A percentile compares a stretch with the other conserved stretches of the same genome.
Conservation (phyloP, 140 eudicot genomes). For the Senecio squalidus region DNA sequence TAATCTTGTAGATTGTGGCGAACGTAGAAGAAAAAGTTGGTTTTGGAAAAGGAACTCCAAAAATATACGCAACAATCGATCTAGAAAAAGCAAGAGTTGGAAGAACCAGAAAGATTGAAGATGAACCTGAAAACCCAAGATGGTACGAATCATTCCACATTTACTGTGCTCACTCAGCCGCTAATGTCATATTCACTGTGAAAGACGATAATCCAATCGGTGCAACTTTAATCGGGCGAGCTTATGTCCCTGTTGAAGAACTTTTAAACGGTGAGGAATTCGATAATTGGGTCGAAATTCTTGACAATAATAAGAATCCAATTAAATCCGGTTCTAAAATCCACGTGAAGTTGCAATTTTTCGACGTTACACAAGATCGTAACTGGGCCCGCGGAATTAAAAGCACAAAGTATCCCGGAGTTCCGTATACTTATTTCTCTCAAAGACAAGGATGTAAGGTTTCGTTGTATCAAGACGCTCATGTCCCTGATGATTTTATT, state of each 20-base stretch:
- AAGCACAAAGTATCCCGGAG: conserved; percentile 65
- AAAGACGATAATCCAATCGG: conserved; percentile 75
- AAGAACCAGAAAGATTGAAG: conserved; percentile 48
- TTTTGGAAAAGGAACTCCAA: conserved; percentile 59
- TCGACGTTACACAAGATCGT: conserved; percentile 64
- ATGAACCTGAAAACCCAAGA: conserved; percentile 49
- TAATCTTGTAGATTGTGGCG: conserved; percentile 30
- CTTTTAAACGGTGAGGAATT: conserved; percentile 56
- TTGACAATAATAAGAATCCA: conserved; percentile 53
- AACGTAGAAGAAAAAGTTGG: conserved; percentile 60
- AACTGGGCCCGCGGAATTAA: conserved; percentile 59
- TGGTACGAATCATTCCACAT: conserved; percentile 81
- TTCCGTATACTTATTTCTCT: conserved; percentile 66
- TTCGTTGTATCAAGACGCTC: conserved; percentile 78
- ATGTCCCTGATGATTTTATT: conserved; percentile 64
- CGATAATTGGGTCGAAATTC: conserved; percentile 64
- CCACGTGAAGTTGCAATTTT: conserved; percentile 67
- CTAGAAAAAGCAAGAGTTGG: conserved; percentile 72
- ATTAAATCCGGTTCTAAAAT: conserved; percentile 51
- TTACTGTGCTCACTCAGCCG: conserved; percentile 62
- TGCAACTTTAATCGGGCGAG: conserved; percentile 68
- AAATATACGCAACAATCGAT: conserved; percentile 62
- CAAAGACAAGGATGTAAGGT: conserved; percentile 69
- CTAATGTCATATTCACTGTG: conserved; percentile 54
- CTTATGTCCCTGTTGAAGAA: conserved; percentile 58